These are phyloP conservation scores for Leccinum imitatum DNA, from an alignment of 768 basidiomycete species.

Conservation along the genomic window DNA sequence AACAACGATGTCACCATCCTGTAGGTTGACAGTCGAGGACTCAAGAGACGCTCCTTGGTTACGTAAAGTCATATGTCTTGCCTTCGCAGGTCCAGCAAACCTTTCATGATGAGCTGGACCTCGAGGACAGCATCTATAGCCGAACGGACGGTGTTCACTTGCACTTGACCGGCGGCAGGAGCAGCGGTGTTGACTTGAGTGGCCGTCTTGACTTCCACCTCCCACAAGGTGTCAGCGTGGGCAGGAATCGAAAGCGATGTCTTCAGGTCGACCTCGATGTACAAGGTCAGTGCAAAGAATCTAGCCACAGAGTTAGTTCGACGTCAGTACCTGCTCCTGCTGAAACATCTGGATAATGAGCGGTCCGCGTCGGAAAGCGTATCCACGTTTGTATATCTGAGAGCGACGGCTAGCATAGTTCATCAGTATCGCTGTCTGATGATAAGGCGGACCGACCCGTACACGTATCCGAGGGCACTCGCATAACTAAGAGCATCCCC, in stretches of 20 bases:
- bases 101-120: constrained; percentile 83
- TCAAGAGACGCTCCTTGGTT: not conserved
- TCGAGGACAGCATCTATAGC: constrained; percentile 76
- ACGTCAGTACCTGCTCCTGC: constrained; percentile 66
- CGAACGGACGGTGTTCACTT: constrained; percentile 69
- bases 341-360: constrained; percentile 82
- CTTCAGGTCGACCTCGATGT: constrained; percentile 63
- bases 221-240: constrained; percentile 81
- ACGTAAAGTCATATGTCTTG: constrained; percentile 53
- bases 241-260: constrained; percentile 75
- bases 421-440: constrained; percentile 3
- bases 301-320: constrained; percentile 1
- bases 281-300: constrained; percentile 9
- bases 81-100: constrained; percentile 72
- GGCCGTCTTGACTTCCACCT: constrained; percentile 85
- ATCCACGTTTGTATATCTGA: constrained; percentile 81
- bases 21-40: not conserved
- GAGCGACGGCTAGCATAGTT: constrained; percentile 51
- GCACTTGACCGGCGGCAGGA: constrained; percentile 34
- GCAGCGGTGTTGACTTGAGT: constrained; percentile 69
- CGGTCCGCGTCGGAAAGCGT: constrained; percentile 67
- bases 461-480: constrained; percentile 76
- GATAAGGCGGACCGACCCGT: constrained; percentile 25
- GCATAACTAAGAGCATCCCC: constrained; percentile 83
- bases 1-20: not conserved